Base-by-base conservation (phyloP, 768 basidiomycete genomes). In the Phanerochaete carnosa region DNA sequence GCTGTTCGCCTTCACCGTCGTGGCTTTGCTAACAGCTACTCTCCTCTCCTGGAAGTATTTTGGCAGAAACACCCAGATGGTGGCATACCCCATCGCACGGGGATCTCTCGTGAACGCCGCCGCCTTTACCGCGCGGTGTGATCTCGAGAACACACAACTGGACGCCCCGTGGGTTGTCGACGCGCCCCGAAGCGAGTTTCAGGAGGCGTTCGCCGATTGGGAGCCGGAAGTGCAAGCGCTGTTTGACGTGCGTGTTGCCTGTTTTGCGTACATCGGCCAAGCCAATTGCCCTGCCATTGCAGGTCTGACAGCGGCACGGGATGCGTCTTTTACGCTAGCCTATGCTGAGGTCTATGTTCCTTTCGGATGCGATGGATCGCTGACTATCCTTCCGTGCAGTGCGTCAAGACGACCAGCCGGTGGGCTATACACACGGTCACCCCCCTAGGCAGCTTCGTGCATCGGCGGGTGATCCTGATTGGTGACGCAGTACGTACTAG, bases 361-460 rank as follows among this genome's bases (percentile, higher is more conserved):
- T n/a, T n/a, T n/a, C n/a, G n/a, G n/a, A 19, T 11, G n/a, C 30
- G n/a, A n/a, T n/a, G 19, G 8, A 19, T 43, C 19, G 51, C 47
- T 58, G 55, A 30, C 5, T n/a, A n/a, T n/a, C 30, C 30, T 50
- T 64, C 16, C n/a, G n/a, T 50, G 26, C 54, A 88, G 87, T 83
- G 83, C 63, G 75, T 83, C 23, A 79, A 83, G 3, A 77, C 73
- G 49, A 77, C 83, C 1, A 71, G 78, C 25, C 73, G 82, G 35
- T 90, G 89, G 89, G 86, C 85, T 0, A 79, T 91, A 30, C 84
- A 89, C 66, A 80, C 76, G 3, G 73, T 84, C 2, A 77, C 75
- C 55, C 80, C 85, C 6, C 69, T 90, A 23, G 73, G 74, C 0
- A 75, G 83, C 8, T 83, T 79, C 56, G 77, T 80, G 1, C 76